Base-by-base conservation (phyloP, 2,329 filamentous ascomycete genomes). In the Aspergillus oerlinghausenensis region DNA sequence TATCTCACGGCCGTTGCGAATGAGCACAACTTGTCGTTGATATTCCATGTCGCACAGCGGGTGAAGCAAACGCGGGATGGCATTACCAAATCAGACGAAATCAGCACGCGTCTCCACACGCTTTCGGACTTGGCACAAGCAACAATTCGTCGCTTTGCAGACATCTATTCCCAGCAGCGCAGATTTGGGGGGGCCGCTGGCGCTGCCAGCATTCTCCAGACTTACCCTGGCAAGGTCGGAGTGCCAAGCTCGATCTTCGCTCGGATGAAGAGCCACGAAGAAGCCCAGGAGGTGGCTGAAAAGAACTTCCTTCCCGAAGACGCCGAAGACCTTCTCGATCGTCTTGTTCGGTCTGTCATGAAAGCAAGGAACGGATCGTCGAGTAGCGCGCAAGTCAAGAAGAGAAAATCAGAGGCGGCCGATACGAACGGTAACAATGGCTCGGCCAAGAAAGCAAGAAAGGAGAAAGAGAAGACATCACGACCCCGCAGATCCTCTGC, bases 31-130 rank as follows among this genome's bases (percentile, higher is more conserved):
- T 80, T 97, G 17, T 88, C 89, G 0, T 79, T 96, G 59, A 92
- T 99, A 43, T 94, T 89, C 78, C 91, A 94, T 72, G 89, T 97
- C 60, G 92, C 92, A 11, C 92, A 97, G 74, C 86, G 92, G 9
- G 88, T 96, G 54, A 99, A 99, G 79, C 89, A 93, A 73, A 89
- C 92, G 9, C 83, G 85, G 45, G 94, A 99, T 71, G 89, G 84
- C 11, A 85, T 97, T 58, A 82, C 83, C 25, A 82, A 73, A 49
- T 71, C 85, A 0, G 72, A 77, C 28, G 66, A 71, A 23, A 72
- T 77, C 9, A 75, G 70, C n/a, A 70, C 70, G 28, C 71, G 75
- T 60, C 80, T 99, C 0, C 96, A 97, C 70, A 86, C 92, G 5
- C 76, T 99, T 40, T 92, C 90, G 52, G 94, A 99, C 72, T 82